Percentiles rank a stretch among this genome's conserved stretches.
Conservation (phyloP, 192 early-diverging fungal genomes). For the Linnemannia zychae region DNA sequence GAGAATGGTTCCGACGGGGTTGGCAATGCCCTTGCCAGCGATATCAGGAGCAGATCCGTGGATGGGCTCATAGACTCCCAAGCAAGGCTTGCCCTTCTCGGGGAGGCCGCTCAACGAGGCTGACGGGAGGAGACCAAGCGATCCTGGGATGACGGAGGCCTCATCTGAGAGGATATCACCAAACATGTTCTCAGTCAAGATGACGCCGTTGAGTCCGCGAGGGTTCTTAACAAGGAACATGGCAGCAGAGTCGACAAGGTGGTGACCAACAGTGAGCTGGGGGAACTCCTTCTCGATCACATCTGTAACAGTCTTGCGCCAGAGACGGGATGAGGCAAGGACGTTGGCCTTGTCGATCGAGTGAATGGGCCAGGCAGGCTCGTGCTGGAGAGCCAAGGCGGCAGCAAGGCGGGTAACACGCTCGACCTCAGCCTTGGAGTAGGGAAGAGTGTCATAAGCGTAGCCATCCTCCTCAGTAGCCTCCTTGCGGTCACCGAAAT, state of each 20-base stretch:
- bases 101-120: slow-evolving; percentile 93
- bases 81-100: slow-evolving; percentile 73
- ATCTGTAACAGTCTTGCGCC: slow-evolving; percentile 94
- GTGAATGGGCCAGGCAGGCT: slow-evolving; percentile 89
- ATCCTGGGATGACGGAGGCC: slow-evolving; percentile 94
- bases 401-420: slow-evolving; percentile 97
- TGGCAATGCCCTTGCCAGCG: slow-evolving; percentile 96
- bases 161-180: slow-evolving; percentile 98
- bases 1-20: slow-evolving; percentile 98
- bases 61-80: slow-evolving; percentile 99
- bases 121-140: slow-evolving; percentile 92
- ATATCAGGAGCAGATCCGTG: slow-evolving; percentile 99
- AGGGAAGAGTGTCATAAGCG: slow-evolving; percentile 95
- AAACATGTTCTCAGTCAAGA: slow-evolving; percentile 99
- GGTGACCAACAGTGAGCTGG: slow-evolving; percentile 85
- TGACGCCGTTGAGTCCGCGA: slow-evolving; percentile 90
- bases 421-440: slow-evolving; percentile 91
- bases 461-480: slow-evolving; percentile 74
- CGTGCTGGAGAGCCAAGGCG: slow-evolving; percentile 80
- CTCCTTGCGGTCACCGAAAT: slow-evolving; percentile 95
- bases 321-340: slow-evolving; percentile 96
- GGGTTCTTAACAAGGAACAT: slow-evolving; percentile 98
- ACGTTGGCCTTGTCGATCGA: slow-evolving; percentile 99
- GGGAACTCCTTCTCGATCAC: slow-evolving; percentile 93
- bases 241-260: slow-evolving; percentile 96